Conservation (phyloP, 2,329 filamentous ascomycete species). For the Fusarium nygamai region DNA sequence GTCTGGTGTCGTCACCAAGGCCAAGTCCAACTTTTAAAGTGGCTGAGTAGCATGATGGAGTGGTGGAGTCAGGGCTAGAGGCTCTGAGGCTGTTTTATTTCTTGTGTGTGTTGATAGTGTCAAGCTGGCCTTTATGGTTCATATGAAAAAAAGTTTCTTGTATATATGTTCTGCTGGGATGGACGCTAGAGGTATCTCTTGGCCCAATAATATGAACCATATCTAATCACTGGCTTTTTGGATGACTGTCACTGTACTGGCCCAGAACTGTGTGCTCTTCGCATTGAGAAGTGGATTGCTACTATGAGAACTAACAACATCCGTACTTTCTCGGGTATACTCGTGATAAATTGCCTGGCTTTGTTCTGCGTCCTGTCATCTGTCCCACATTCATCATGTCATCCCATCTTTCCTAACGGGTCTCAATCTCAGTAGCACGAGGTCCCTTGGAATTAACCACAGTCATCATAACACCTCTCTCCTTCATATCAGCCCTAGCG, state of each 20-base stretch:
- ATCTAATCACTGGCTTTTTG: background rate
- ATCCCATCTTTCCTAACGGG: background rate
- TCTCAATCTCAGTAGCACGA: conserved; percentile 1
- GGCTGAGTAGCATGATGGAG: background rate
- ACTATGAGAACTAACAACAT: no score
- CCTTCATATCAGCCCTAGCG: conserved; percentile 15
- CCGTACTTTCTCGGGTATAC: background rate
- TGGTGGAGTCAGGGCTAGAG: background rate
- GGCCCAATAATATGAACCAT: background rate
- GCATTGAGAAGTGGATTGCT: background rate
- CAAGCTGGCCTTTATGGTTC: background rate
- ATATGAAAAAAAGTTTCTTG: conserved; percentile 9
- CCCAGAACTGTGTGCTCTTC: fast-evolving
- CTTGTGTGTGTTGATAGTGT: background rate
- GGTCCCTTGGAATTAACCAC: background rate
- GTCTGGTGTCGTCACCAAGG: conserved; percentile 14
- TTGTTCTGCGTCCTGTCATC: no score
- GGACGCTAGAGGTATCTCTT: background rate
- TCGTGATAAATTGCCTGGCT: no score
- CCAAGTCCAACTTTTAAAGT: background rate
- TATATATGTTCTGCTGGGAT: conserved; percentile 4
- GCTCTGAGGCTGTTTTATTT: background rate
- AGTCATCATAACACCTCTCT: background rate
- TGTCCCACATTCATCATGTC: fast-evolving
- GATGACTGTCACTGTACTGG: fast-evolving